Percentiles rank a stretch among this genome's conserved stretches.
phyloP scores from a whole-genome alignment of 1,284 basidiomycete species.

The Xanthoconium separans region DNA sequence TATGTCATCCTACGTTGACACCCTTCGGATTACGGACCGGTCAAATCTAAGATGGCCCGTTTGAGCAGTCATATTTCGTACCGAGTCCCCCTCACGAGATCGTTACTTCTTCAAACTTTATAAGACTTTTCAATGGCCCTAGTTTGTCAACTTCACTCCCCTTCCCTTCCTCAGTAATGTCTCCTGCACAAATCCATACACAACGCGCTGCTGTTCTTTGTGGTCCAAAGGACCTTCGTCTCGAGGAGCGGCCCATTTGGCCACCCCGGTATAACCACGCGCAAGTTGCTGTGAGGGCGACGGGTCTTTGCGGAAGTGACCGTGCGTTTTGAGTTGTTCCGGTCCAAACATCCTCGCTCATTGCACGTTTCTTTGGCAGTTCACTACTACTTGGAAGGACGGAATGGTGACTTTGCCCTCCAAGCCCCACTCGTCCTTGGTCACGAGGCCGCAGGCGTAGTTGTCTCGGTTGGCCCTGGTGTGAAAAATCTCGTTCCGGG shows the following conservation, averaged over 20 bases:
- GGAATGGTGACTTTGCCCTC: conserved; percentile 90
- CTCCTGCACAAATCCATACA: conserved; percentile 52
- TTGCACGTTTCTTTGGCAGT: conserved; percentile 44
- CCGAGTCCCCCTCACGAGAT: conserved; percentile 32
- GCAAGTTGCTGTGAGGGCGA: conserved; percentile 75
- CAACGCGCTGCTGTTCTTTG: conserved; percentile 70
- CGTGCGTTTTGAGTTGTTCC: conserved; percentile 47
- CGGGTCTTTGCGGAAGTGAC: conserved; percentile 92
- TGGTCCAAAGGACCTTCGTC: conserved; percentile 68
- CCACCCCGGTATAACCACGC: conserved; percentile 67
- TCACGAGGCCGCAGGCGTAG: conserved; percentile 86
- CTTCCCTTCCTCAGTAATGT: conserved; percentile 46
- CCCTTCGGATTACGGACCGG: conserved; percentile 33
- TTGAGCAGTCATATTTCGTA: conserved; percentile 28
- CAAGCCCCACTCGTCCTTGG: conserved; percentile 84
- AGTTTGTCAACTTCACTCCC: conserved; percentile 23
- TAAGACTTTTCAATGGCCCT: conserved; percentile 34
- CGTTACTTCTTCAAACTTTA: conserved; percentile 28
- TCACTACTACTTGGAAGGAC: conserved; percentile 86
- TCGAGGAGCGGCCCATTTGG: conserved; percentile 67
- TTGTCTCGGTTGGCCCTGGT: conserved; percentile 71
- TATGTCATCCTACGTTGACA: conserved; percentile 31
- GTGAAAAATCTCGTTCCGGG: conserved; percentile 71
- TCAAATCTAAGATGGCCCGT: conserved; percentile 19
- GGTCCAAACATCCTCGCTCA: conserved; percentile 9